Conservation (phyloP, 306 rosid species). For the Lathyrus sativus region DNA sequence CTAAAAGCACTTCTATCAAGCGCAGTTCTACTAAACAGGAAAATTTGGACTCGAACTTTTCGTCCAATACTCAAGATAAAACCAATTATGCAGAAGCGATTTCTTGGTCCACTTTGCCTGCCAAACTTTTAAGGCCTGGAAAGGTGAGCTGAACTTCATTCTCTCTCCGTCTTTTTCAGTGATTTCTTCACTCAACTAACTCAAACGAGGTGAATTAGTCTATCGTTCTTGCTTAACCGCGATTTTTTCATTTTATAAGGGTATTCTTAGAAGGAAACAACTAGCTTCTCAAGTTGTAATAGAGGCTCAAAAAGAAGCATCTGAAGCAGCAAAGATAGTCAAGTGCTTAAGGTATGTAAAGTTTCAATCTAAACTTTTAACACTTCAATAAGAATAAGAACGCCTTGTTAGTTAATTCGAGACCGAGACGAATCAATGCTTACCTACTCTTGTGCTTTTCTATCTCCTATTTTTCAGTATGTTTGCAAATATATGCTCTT, state of each 20-base stretch:
- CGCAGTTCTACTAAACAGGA: conserved; percentile 56
- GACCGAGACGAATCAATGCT: neutral
- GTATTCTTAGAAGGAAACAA: conserved; percentile 76
- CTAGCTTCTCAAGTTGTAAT: conserved; percentile 73
- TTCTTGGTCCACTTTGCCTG: conserved; percentile 72
- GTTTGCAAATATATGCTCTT: conserved; percentile 69
- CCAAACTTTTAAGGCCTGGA: conserved; percentile 67
- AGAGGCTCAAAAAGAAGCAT: conserved; percentile 91
- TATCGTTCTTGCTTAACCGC: conserved; percentile 16
- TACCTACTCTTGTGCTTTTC: neutral
- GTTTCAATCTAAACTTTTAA: conserved; percentile 16
- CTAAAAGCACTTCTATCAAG: conserved; percentile 52
- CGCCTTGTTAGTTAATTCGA: neutral
- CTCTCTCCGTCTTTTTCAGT: conserved; percentile 21
- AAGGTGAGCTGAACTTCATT: conserved; percentile 54
- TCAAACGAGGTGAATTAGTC: neutral
- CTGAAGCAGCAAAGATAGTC: conserved; percentile 65
- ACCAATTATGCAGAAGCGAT: conserved; percentile 44
- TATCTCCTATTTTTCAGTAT: conserved; percentile 48
- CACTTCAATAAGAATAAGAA: conserved; percentile 11
- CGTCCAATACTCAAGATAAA: conserved; percentile 54
- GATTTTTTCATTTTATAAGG: conserved; percentile 53
- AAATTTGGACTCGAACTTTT: conserved; percentile 51
- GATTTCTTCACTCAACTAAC: neutral
- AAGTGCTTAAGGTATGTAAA: conserved; percentile 71